Base-by-base conservation (phyloP, 768 basidiomycete genomes). In the Boletus sp. region DNA sequence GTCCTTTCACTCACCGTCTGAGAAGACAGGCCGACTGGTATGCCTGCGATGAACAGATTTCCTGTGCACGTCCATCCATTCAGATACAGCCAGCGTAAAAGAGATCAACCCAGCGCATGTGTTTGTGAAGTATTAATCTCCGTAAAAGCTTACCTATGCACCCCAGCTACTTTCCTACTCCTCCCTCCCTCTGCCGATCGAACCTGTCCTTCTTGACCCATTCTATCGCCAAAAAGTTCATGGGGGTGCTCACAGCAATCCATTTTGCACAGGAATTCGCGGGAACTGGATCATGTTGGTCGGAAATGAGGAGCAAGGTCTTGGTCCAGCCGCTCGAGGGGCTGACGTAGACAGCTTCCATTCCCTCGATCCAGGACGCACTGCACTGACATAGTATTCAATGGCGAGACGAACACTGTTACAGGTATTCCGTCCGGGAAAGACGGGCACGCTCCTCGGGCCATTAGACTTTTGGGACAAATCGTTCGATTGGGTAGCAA, bases 301-400 rank as follows among this genome's bases (percentile, higher is more conserved):
- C 52, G 50, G 40, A 49, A 27, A 46, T 50, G 54, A 50, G 35
- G 34, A 32, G 30, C 10, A 49, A 30, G 30, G 19, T 29, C 33
- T 41, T 29, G 49, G 32, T 39, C 37, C 25, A 15, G 30, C 37
- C 2, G 14, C 19, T 38, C 13, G 21, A 29, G 32, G 34, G 21
- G 6, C 30, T 54, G 56, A 57, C 30, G 47, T 45, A 39, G 54
- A 49, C 27, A 14, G 29, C 55, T 63, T 64, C 64, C 55, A 64
- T 64, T 63, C 41, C 21, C n/a, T 54, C 44, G 33, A 41, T 44
- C 21, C 14, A 5, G 39, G 51, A 21, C 29, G 54, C 52, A 62
- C 51, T 37, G 59, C 51, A 54, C 25, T 40, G 7, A 35, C 53
- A 39, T 54, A 39, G 19, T 46, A 56, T 53, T 41, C 53, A 30